Evolutionary conservation across 1,284 basidiomycete genomes (phyloP).

Genomic region (Omphalotus olearius): DNA sequence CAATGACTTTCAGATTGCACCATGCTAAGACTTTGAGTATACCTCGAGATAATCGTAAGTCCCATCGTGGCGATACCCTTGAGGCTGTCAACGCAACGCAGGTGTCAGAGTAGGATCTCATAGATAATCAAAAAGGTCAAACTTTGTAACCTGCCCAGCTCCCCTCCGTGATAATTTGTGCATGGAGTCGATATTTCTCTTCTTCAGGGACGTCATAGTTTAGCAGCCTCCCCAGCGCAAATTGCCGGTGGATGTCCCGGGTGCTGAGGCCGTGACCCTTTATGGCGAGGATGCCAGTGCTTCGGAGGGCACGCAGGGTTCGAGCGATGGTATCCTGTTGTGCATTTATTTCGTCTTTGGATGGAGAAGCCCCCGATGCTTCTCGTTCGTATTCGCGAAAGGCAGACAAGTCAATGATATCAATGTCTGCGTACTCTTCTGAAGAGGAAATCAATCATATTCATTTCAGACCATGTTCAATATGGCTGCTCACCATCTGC

Average conservation of each 20-base stretch:
- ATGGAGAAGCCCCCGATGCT: neutral
- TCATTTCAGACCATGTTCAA: neutral
- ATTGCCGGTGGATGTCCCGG: slow-evolving; percentile 16
- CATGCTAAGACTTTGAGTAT: neutral
- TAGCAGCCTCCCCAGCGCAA: slow-evolving; percentile 14
- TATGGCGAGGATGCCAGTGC: slow-evolving; percentile 14
- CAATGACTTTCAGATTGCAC: neutral
- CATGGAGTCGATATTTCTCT: slow-evolving; percentile 14
- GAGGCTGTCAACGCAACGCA: slow-evolving; percentile 9
- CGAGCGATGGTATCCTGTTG: slow-evolving; percentile 3
- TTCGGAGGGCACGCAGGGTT: neutral
- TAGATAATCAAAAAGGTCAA: neutral
- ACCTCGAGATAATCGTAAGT: slow-evolving; percentile 16
- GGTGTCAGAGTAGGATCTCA: neutral
- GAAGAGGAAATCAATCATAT: neutral
- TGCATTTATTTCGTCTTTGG: neutral
- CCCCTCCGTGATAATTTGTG: slow-evolving; percentile 14
- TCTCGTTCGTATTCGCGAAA: slow-evolving; percentile 4
- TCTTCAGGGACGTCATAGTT: slow-evolving; percentile 15
- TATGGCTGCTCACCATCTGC: neutral
- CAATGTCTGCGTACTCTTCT: slow-evolving; percentile 14
- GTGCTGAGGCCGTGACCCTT: slow-evolving; percentile 16
- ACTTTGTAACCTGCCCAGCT: slow-evolving; percentile 20
- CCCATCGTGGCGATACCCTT: slow-evolving; percentile 17
- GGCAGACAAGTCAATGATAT: slow-evolving; percentile 11